These are phyloP conservation scores for Polygonum aviculare DNA, from an alignment of 148 eudicot species.

Conservation along the genomic window DNA sequence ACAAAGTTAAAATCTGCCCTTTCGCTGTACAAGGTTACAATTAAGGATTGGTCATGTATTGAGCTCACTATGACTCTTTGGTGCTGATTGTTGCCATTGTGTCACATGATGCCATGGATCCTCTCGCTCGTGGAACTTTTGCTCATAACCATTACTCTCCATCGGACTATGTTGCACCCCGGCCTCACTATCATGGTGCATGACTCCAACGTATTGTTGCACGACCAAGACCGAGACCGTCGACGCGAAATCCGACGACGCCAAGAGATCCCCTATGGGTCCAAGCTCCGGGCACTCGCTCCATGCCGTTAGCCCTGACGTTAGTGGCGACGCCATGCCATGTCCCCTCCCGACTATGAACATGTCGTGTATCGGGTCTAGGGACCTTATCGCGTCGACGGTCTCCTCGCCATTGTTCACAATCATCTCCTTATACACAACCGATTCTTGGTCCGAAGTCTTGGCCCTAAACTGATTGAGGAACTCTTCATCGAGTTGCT, in stretches of 20 bases:
- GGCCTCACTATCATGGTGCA: slow-evolving; percentile 7
- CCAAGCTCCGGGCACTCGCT: slow-evolving; percentile 42
- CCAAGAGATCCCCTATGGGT: slow-evolving; percentile 27
- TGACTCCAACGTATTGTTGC: slow-evolving; percentile 36
- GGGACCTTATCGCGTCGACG: slow-evolving; percentile 11
- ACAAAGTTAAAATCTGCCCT: not conserved
- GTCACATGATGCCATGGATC: slow-evolving; percentile 1
- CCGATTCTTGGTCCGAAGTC: slow-evolving; percentile 1
- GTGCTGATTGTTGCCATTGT: not conserved
- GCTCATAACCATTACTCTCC: not conserved
- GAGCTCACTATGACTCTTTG: not conserved
- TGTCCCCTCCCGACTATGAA: slow-evolving; percentile 28
- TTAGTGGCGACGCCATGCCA: slow-evolving; percentile 19
- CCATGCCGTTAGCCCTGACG: slow-evolving; percentile 30
- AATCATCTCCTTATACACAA: slow-evolving; percentile 15
- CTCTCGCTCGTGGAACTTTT: not conserved
- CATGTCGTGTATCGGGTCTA: slow-evolving; percentile 17
- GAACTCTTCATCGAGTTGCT: slow-evolving; percentile 15
- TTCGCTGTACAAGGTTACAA: not conserved
- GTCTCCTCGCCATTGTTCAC: slow-evolving; percentile 22
- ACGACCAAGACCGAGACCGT: slow-evolving; percentile 37
- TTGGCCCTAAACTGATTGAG: slow-evolving; percentile 14
- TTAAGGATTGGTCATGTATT: not conserved
- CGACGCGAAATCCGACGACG: slow-evolving; percentile 24
- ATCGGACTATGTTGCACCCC: slow-evolving; percentile 12